A percentile compares a stretch with the other conserved stretches of the same genome.
Conservation (phyloP, 371 early-diverging fungal genomes). For the Parasitella parasitica region DNA sequence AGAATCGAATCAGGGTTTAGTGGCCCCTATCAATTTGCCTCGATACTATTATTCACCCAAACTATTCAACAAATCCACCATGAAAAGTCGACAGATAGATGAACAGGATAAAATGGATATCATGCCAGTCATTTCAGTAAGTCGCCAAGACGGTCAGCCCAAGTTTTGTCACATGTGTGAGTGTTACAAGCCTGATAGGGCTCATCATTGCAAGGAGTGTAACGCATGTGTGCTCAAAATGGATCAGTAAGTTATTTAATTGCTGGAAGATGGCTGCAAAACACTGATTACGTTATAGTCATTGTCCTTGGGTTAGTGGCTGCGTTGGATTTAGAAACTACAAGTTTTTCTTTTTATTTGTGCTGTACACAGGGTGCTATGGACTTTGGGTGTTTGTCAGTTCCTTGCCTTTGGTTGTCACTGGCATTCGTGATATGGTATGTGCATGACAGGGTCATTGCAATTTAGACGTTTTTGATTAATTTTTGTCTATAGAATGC, state of each 20-base stretch:
- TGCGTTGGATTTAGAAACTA: slow-evolving; percentile 65
- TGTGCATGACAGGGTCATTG: too few species aligned
- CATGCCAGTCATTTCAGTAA: slow-evolving; percentile 41
- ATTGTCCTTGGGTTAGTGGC: slow-evolving; percentile 65
- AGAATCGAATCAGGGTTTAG: slow-evolving; percentile 6
- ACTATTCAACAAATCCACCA: slow-evolving; percentile 21
- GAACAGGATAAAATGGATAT: slow-evolving; percentile 6
- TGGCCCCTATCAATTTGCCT: slow-evolving; percentile 15
- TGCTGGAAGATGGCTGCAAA: background rate
- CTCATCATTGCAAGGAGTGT: slow-evolving; percentile 68
- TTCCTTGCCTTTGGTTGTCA: slow-evolving; percentile 35
- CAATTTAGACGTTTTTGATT: background rate
- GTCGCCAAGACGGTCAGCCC: slow-evolving; percentile 50
- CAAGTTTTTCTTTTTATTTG: slow-evolving; percentile 61
- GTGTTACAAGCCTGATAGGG: slow-evolving; percentile 59
- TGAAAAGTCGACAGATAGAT: slow-evolving; percentile 1
- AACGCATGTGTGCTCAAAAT: slow-evolving; percentile 61
- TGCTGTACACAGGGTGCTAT: slow-evolving; percentile 51
- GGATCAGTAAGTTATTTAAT: slow-evolving; percentile 59
- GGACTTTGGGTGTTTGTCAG: slow-evolving; percentile 45
- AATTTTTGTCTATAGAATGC: slow-evolving; percentile 1
- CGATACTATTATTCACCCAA: slow-evolving; percentile 34
- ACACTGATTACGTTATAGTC: slow-evolving; percentile 29
- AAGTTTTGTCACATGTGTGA: slow-evolving; percentile 58
- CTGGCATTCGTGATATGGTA: slow-evolving; percentile 39